phyloP scores from a whole-genome alignment of 106 monocot genomes.

The Apostasia shenzhenica region DNA sequence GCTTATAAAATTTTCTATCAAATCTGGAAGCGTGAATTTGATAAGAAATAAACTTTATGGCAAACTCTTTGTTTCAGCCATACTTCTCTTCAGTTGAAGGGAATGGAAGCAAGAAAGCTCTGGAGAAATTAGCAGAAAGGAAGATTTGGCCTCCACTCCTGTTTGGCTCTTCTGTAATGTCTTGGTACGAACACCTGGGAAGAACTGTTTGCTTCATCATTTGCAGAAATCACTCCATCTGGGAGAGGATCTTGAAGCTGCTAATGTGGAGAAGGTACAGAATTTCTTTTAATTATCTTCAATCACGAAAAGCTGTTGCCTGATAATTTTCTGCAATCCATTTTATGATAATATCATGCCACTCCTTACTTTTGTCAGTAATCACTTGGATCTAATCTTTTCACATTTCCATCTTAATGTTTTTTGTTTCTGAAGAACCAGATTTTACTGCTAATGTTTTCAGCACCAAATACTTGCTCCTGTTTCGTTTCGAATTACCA shows the following conservation, averaged over 20 bases:
- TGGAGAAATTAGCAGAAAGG: constrained; percentile 46
- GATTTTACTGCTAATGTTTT: no score
- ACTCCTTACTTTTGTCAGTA: no score
- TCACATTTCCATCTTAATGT: no score
- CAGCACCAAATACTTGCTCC: no score
- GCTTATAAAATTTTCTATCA: no score
- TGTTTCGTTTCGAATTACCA: no score
- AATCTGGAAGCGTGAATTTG: no score
- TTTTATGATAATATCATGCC: no score
- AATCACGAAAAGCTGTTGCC: neutral
- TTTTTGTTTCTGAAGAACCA: no score
- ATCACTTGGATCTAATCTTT: no score
- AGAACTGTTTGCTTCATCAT: constrained; percentile 64
- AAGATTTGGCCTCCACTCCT: constrained; percentile 69
- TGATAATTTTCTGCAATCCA: no score
- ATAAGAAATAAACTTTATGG: no score
- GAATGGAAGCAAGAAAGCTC: constrained; percentile 33
- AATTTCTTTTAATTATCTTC: neutral
- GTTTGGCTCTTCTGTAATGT: constrained; percentile 64
- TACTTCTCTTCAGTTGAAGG: constrained; percentile 33
- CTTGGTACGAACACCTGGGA: constrained; percentile 95
- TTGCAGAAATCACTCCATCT: constrained; percentile 68
- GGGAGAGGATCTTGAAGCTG: constrained; percentile 57
- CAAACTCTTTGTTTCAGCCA: constrained; percentile 21
- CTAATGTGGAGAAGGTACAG: constrained; percentile 34